Percentiles rank a stretch among this genome's conserved stretches.
These are phyloP conservation scores for Phialophora chinensis DNA, from an alignment of 2,329 filamentous ascomycete genomes.

Conservation along the genomic window DNA sequence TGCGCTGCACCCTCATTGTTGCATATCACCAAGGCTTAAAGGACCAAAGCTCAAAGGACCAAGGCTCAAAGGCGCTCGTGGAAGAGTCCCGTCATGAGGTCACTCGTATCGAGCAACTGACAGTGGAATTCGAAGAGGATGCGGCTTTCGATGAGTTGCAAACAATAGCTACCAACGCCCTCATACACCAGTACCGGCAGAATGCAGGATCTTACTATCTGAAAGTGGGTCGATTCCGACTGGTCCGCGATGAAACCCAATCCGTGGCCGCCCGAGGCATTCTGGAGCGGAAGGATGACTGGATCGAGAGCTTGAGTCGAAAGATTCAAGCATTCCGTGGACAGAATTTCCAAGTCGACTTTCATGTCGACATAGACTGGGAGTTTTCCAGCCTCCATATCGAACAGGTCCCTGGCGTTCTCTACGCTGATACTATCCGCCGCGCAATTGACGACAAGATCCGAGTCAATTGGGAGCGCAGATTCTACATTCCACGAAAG, in stretches of 20 bases:
- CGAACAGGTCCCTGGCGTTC: not conserved
- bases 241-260: slow-evolving; percentile 4
- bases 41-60: too few species aligned
- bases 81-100: too few species aligned
- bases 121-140: too few species aligned
- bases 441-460: not conserved
- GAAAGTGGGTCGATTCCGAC: too few species aligned
- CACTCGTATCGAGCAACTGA: too few species aligned
- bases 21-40: too few species aligned
- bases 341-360: not conserved
- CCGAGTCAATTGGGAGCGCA: not conserved
- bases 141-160: too few species aligned
- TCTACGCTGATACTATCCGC: not conserved
- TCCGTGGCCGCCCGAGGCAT: slow-evolving; percentile 9
- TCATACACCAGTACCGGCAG: too few species aligned
- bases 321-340: slow-evolving; percentile 12
- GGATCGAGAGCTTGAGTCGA: slow-evolving; percentile 1
- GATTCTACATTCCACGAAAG: not conserved
- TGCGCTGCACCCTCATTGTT: too few species aligned
- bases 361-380: not conserved
- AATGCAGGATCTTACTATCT: too few species aligned
- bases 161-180: too few species aligned
- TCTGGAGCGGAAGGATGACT: slow-evolving; percentile 10
- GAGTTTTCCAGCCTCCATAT: not conserved
- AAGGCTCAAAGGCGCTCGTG: too few species aligned